These are phyloP conservation scores for Porphyrellus sp. DNA, from an alignment of 1,284 basidiomycete genomes.

Conservation along the genomic window DNA sequence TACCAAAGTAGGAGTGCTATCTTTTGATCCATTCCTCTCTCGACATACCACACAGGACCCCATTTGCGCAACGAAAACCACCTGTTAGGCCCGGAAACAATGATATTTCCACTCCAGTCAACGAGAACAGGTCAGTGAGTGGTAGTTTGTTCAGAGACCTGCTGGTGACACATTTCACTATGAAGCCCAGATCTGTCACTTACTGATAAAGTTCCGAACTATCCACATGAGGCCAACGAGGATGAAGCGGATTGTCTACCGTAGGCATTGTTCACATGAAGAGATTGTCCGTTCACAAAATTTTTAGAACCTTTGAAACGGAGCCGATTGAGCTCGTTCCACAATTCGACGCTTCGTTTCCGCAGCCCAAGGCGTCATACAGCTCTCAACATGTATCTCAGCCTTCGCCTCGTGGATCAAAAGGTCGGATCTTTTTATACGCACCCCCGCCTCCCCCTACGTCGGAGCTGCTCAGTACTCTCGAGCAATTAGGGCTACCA, in stretches of 20 bases:
- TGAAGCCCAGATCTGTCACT: slow-evolving; percentile 4
- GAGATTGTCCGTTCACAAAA: neutral
- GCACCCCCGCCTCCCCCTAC: slow-evolving; percentile 52
- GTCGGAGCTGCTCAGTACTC: slow-evolving; percentile 48
- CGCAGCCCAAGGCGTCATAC: slow-evolving; percentile 23
- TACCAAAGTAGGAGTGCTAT: slow-evolving; percentile 8
- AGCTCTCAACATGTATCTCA: slow-evolving; percentile 10
- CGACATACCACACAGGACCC: slow-evolving; percentile 2
- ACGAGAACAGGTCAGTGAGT: slow-evolving; percentile 13
- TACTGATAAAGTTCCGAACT: neutral
- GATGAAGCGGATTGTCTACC: slow-evolving; percentile 24
- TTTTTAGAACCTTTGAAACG: slow-evolving; percentile 21
- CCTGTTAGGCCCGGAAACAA: neutral
- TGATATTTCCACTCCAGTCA: neutral
- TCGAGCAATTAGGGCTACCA: slow-evolving; percentile 55
- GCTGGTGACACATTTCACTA: slow-evolving; percentile 3
- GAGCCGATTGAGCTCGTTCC: slow-evolving; percentile 4
- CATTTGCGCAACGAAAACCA: neutral
- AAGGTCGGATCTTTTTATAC: slow-evolving; percentile 40
- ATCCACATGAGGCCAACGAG: neutral
- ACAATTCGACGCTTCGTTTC: neutral
- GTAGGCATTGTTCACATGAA: slow-evolving; percentile 9
- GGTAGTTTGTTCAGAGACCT: neutral
- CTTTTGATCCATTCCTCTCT: neutral
- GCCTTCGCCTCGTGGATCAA: neutral